These are phyloP conservation scores for Arthrobotrys conoides DNA, from an alignment of 2,329 filamentous ascomycete genomes.

Conservation along the genomic window DNA sequence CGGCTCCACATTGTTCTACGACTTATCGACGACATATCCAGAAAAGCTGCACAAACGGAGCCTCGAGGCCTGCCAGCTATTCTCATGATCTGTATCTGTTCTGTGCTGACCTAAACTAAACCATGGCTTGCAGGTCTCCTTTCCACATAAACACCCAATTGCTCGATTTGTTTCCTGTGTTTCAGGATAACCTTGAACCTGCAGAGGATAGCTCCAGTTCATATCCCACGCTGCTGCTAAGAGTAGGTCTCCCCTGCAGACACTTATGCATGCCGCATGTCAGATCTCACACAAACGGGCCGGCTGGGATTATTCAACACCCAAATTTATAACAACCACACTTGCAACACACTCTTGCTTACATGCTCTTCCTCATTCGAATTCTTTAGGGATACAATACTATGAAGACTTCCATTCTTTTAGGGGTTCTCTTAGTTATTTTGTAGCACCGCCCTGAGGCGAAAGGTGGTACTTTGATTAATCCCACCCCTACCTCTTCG, in stretches of 20 bases:
- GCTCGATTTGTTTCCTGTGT: slow-evolving; percentile 1
- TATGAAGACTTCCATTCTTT: neutral
- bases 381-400: neutral
- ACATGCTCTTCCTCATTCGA: neutral
- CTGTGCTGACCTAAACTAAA: neutral
- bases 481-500: neutral
- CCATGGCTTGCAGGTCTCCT: neutral
- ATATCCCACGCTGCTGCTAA: slow-evolving; percentile 35
- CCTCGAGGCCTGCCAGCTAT: neutral
- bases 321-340: slow-evolving; percentile 43
- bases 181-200: slow-evolving; percentile 1
- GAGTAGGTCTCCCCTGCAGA: slow-evolving; percentile 34
- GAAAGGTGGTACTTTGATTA: neutral
- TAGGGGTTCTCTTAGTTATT: neutral
- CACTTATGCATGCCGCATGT: slow-evolving; percentile 48
- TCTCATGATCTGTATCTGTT: neutral
- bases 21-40: neutral
- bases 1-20: neutral
- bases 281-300: slow-evolving; percentile 41
- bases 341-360: slow-evolving; percentile 37
- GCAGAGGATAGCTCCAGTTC: neutral
- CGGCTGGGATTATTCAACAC: slow-evolving; percentile 49
- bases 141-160: neutral
- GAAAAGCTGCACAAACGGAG: neutral
- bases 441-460: slow-evolving; percentile 9